Evolutionary conservation across 2,329 filamentous ascomycete genomes (phyloP).

Genomic region (Colletotrichum sp.): DNA sequence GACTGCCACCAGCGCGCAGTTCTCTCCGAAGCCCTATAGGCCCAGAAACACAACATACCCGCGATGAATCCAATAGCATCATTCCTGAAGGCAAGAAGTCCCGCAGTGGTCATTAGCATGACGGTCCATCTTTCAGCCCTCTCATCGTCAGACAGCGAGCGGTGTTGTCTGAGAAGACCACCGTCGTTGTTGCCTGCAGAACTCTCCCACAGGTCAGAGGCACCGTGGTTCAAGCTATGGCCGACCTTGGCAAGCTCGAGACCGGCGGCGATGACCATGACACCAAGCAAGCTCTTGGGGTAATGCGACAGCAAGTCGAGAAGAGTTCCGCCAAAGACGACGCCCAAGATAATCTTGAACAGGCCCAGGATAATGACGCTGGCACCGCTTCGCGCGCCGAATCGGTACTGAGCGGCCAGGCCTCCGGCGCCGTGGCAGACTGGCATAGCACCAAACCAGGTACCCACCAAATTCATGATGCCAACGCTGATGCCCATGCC

Average conservation of each 20-base stretch:
- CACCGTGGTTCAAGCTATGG: slow-evolving; percentile 79
- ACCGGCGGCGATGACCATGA: slow-evolving; percentile 91
- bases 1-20: slow-evolving; percentile 43
- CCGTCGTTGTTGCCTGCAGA: slow-evolving; percentile 42
- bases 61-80: slow-evolving; percentile 87
- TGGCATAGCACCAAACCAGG: slow-evolving; percentile 95
- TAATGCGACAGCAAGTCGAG: slow-evolving; percentile 74
- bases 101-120: slow-evolving; percentile 87
- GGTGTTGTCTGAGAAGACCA: slow-evolving; percentile 44
- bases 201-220: slow-evolving; percentile 65
- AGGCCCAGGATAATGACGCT: slow-evolving; percentile 81
- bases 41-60: slow-evolving; percentile 80
- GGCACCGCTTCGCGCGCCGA: slow-evolving; percentile 87
- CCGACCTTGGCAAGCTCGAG: slow-evolving; percentile 87
- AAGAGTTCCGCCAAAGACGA: slow-evolving; percentile 78
- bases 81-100: slow-evolving; percentile 85
- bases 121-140: slow-evolving; percentile 81
- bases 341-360: slow-evolving; percentile 76
- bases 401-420: slow-evolving; percentile 87
- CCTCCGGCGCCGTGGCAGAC: slow-evolving; percentile 93
- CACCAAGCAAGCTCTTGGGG: slow-evolving; percentile 77
- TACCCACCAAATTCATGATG: slow-evolving; percentile 81
- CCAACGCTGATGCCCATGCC: slow-evolving; percentile 82
- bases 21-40: slow-evolving; percentile 58
- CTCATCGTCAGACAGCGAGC: slow-evolving; percentile 69